phyloP scores from a whole-genome alignment of 2,329 filamentous ascomycete species.

The Cercospora berteroae region DNA sequence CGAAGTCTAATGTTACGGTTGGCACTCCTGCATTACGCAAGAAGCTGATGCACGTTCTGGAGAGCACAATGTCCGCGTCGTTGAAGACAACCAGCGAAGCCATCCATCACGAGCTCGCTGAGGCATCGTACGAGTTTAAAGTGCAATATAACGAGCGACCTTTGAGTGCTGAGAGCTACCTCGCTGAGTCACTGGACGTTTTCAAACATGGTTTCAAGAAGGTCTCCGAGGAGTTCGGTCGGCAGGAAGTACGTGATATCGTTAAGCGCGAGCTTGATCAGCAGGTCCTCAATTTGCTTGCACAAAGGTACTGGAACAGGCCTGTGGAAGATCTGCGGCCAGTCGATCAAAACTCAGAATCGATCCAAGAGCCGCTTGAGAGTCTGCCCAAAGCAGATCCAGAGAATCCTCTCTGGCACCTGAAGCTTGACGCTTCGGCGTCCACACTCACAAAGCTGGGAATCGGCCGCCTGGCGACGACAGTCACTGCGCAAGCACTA shows the following conservation, averaged over 20 bases:
- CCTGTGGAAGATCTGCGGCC: slow-evolving; percentile 79
- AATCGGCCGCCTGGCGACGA: slow-evolving; percentile 88
- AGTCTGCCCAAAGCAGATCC: slow-evolving; percentile 84
- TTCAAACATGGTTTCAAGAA: slow-evolving; percentile 98
- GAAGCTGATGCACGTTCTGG: slow-evolving; percentile 94
- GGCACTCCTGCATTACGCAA: slow-evolving; percentile 86
- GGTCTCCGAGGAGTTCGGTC: slow-evolving; percentile 85
- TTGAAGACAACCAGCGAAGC: slow-evolving; percentile 86
- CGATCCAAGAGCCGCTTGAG: slow-evolving; percentile 40
- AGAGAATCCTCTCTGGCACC: slow-evolving; percentile 84
- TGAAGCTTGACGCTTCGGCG: slow-evolving; percentile 88
- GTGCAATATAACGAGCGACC: slow-evolving; percentile 98
- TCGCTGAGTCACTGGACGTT: slow-evolving; percentile 88
- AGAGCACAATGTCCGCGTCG: slow-evolving; percentile 94
- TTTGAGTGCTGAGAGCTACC: slow-evolving; percentile 90
- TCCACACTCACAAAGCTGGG: slow-evolving; percentile 91
- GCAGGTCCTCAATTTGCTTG: slow-evolving; percentile 86
- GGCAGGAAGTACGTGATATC: slow-evolving; percentile 82
- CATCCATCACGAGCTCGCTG: slow-evolving; percentile 91
- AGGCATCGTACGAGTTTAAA: slow-evolving; percentile 98
- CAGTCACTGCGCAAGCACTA: slow-evolving; percentile 82
- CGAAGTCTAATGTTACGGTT: slow-evolving; percentile 62
- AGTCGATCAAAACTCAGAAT: slow-evolving; percentile 28
- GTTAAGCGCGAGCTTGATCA: slow-evolving; percentile 93
- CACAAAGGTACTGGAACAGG: slow-evolving; percentile 95